phyloP scores from a whole-genome alignment of 495 filamentous ascomycete genomes.

The Neurospora discreta region DNA sequence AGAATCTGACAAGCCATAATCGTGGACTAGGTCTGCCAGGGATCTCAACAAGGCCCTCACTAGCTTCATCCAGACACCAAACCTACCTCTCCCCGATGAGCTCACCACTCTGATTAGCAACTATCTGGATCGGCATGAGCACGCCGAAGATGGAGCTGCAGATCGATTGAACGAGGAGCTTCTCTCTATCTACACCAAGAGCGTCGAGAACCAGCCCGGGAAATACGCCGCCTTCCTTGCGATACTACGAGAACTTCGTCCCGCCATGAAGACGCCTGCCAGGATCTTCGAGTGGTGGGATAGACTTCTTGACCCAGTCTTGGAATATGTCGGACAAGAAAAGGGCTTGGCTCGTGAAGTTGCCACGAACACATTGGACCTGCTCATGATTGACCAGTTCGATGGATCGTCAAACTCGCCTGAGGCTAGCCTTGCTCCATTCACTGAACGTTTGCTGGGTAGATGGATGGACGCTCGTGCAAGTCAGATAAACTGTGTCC shows the following conservation, averaged over 20 bases:
- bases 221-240: conserved; percentile 51
- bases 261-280: conserved; percentile 41
- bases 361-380: conserved; percentile 40
- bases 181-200: conserved; percentile 44
- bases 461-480: conserved; percentile 48
- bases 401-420: conserved; percentile 36
- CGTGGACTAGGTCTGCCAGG: conserved; percentile 31
- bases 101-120: conserved; percentile 43
- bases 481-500: conserved; percentile 27
- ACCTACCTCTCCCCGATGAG: conserved; percentile 51
- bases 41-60: conserved; percentile 51
- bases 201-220: conserved; percentile 39
- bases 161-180: conserved; percentile 59
- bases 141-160: conserved; percentile 46
- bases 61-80: conserved; percentile 38
- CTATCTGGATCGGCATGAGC: conserved; percentile 49
- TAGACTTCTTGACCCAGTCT: conserved; percentile 44
- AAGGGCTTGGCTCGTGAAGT: conserved; percentile 48
- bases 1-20: background rate
- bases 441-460: conserved; percentile 42
- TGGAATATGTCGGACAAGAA: conserved; percentile 45
- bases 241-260: conserved; percentile 47
- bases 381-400: conserved; percentile 46
- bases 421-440: conserved; percentile 30
- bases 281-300: conserved; percentile 57